Percentiles rank a stretch among this genome's conserved stretches.
Evolutionary conservation across 257 asterid species (phyloP).

Genomic region (Datura wrightii): DNA sequence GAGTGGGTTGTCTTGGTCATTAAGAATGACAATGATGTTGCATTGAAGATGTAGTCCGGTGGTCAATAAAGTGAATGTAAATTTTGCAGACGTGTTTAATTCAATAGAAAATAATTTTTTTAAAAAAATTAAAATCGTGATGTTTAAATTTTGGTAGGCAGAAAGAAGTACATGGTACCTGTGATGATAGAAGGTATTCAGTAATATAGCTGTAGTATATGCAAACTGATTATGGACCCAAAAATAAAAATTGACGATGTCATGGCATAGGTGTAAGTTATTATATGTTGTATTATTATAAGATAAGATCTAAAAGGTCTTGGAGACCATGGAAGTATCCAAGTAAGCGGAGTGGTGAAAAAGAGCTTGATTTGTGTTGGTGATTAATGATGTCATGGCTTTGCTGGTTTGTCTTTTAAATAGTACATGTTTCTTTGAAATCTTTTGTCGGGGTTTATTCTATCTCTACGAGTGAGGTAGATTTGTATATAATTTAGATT

Average conservation of each 20-base stretch:
- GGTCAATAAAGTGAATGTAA: background rate
- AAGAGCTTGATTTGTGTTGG: background rate
- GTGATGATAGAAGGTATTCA: no score
- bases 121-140: no score
- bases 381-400: conserved; percentile 21
- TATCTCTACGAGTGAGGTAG: no score
- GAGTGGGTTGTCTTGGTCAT: background rate
- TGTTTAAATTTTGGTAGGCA: no score
- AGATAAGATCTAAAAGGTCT: background rate
- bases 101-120: background rate
- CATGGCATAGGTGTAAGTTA: conserved; percentile 1
- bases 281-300: background rate
- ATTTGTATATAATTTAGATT: no score
- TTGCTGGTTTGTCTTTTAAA: background rate
- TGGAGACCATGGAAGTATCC: background rate
- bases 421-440: background rate
- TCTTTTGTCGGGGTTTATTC: no score
- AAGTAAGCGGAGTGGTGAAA: background rate
- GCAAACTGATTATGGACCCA: background rate
- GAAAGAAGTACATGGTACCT: no score
- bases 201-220: background rate
- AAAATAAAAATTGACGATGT: background rate
- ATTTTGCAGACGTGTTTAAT: background rate
- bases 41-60: fast-evolving
- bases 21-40: background rate